These are phyloP conservation scores for Protomyces arabidopsidicola DNA, from an alignment of 1,139 yeast genomes.

Conservation along the genomic window DNA sequence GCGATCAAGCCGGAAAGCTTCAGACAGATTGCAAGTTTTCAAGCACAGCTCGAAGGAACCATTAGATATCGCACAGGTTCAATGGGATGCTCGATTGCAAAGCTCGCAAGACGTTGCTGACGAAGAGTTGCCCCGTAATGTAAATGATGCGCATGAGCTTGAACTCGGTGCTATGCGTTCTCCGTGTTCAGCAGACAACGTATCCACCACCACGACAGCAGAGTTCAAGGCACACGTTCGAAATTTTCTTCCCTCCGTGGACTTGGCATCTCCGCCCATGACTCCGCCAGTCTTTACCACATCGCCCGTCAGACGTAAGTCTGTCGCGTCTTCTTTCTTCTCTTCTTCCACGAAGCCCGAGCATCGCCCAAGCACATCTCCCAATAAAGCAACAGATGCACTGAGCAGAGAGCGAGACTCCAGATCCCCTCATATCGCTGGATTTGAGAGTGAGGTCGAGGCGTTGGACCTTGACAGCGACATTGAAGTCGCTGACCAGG, in stretches of 20 bases:
- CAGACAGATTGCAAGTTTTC: slow-evolving; percentile 23
- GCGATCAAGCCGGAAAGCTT: slow-evolving; percentile 23
- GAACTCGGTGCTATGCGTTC: slow-evolving; percentile 8
- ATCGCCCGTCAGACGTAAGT: neutral
- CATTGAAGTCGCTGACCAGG: neutral
- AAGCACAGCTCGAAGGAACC: slow-evolving; percentile 8
- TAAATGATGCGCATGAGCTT: neutral
- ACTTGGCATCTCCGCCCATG: slow-evolving; percentile 5
- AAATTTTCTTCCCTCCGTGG: neutral
- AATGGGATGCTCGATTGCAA: neutral
- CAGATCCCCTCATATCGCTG: neutral
- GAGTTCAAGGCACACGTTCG: slow-evolving; percentile 12
- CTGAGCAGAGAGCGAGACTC: neutral
- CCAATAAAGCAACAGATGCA: neutral
- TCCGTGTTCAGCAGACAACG: neutral
- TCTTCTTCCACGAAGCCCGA: neutral
- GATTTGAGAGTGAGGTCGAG: neutral
- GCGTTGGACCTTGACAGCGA: neutral
- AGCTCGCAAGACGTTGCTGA: too few relatives aligned
- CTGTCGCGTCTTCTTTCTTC: neutral
- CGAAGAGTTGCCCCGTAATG: neutral
- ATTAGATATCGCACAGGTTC: neutral
- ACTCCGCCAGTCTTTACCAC: neutral
- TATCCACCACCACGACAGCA: slow-evolving; percentile 22
- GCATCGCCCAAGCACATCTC: neutral